These are phyloP conservation scores for Clathrospora elynae DNA, from an alignment of 2,329 filamentous ascomycete species.

Conservation along the genomic window DNA sequence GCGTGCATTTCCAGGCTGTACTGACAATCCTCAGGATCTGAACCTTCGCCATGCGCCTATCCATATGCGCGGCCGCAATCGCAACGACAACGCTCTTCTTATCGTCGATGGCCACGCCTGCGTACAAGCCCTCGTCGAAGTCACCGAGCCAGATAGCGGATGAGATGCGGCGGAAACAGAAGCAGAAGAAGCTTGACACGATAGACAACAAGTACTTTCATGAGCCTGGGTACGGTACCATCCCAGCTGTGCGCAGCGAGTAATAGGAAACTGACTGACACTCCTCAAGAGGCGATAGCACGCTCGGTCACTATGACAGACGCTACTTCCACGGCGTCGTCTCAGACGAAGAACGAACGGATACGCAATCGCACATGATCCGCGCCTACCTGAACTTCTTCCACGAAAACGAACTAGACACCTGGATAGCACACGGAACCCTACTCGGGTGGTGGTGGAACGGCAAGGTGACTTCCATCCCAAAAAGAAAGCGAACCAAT, in stretches of 20 bases:
- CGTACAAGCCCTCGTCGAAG: conserved; percentile 1
- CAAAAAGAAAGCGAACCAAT: not conserved
- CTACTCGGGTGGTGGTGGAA: conserved; percentile 92
- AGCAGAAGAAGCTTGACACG: conserved; percentile 11
- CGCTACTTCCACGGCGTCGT: conserved; percentile 71
- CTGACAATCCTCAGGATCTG: no score
- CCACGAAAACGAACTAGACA: conserved; percentile 69
- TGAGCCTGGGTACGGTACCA: conserved; percentile 43
- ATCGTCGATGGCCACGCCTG: conserved; percentile 29
- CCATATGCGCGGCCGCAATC: conserved; percentile 27
- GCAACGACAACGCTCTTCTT: conserved; percentile 27
- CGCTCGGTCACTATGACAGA: conserved; percentile 73
- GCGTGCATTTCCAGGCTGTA: no score
- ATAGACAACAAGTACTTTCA: conserved; percentile 48
- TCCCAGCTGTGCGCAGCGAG: not conserved
- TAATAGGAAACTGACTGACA: conserved; percentile 17
- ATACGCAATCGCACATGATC: conserved; percentile 70
- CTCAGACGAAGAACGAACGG: conserved; percentile 68
- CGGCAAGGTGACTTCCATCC: conserved; percentile 53
- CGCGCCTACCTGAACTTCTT: conserved; percentile 75
- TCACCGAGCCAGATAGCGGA: not conserved
- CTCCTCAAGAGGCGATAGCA: conserved; percentile 50
- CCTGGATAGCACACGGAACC: conserved; percentile 86
- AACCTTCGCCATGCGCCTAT: conserved; percentile 33
- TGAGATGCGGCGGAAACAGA: not conserved